These are phyloP conservation scores for Aspergillus ochraceus DNA, from an alignment of 2,329 filamentous ascomycete genomes.

Conservation along the genomic window DNA sequence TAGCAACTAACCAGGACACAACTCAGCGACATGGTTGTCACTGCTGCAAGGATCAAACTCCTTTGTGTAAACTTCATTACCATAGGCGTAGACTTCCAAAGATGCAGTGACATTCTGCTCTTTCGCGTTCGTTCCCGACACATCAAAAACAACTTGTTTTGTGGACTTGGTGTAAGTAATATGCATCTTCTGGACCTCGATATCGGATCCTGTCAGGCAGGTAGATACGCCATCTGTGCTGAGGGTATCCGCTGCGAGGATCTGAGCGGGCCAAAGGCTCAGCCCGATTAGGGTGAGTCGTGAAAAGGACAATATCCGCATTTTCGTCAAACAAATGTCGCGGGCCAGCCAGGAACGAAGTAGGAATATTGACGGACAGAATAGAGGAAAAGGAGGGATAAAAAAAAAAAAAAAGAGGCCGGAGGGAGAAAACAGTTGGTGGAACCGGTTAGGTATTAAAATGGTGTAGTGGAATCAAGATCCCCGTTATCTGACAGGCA, in stretches of 20 bases:
- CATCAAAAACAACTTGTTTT: conserved; percentile 75
- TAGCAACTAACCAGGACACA: conserved; percentile 72
- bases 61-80: conserved; percentile 74
- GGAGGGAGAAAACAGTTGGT: background rate
- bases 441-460: background rate
- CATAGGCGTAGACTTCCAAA: conserved; percentile 80
- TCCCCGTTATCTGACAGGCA: background rate
- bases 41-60: conserved; percentile 79
- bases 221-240: conserved; percentile 77
- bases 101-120: conserved; percentile 77
- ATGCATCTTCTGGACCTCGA: conserved; percentile 72
- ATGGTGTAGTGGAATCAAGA: background rate
- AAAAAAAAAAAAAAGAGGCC: background rate
- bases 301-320: conserved; percentile 26
- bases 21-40: conserved; percentile 64
- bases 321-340: conserved; percentile 9
- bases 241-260: conserved; percentile 69
- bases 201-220: conserved; percentile 59
- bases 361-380: background rate
- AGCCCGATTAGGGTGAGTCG: conserved; percentile 26
- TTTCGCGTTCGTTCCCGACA: conserved; percentile 72
- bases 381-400: background rate
- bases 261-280: conserved; percentile 36
- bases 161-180: conserved; percentile 76
- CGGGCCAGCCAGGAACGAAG: background rate